phyloP scores from a whole-genome alignment of 2,329 filamentous ascomycete species.

The Exophiala phaeomuriformis region DNA sequence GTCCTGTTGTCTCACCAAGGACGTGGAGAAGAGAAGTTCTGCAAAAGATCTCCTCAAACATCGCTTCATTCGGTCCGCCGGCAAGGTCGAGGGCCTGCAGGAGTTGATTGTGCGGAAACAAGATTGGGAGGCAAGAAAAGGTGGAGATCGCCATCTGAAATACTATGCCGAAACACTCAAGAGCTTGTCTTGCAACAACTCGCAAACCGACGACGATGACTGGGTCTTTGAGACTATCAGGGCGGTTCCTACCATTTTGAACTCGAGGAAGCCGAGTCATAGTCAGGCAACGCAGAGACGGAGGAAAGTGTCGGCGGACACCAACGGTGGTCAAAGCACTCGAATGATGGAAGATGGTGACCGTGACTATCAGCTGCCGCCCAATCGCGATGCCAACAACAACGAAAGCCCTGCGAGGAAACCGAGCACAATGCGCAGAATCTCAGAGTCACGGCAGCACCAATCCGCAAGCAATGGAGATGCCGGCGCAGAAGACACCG shows the following conservation, averaged over 20 bases:
- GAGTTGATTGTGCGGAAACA: conserved; percentile 77
- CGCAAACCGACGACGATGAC: conserved; percentile 62
- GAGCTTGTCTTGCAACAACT: conserved; percentile 51
- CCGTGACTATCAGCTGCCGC: not conserved
- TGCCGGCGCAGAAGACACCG: no score
- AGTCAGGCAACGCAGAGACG: conserved; percentile 32
- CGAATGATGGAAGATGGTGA: conserved; percentile 37
- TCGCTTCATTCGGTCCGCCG: conserved; percentile 77
- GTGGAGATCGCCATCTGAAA: conserved; percentile 61
- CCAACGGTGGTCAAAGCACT: conserved; percentile 29
- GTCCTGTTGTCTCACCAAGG: conserved; percentile 81
- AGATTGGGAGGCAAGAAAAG: conserved; percentile 69
- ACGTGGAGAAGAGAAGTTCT: conserved; percentile 73
- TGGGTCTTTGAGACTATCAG: conserved; percentile 97
- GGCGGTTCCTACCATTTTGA: conserved; percentile 49
- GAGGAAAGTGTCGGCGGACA: conserved; percentile 35
- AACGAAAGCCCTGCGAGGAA: conserved; percentile 22
- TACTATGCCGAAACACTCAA: conserved; percentile 92
- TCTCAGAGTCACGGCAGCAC: conserved; percentile 7
- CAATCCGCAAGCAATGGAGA: not conserved
- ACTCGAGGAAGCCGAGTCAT: no score
- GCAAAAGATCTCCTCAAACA: conserved; percentile 84
- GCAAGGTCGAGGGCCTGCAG: conserved; percentile 79
- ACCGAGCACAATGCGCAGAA: conserved; percentile 15
- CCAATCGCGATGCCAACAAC: not conserved